Percentiles rank a stretch among this genome's conserved stretches.
These are phyloP conservation scores for Zizania latifolia DNA, from an alignment of 176 grass and related monocot genomes.

Conservation along the genomic window DNA sequence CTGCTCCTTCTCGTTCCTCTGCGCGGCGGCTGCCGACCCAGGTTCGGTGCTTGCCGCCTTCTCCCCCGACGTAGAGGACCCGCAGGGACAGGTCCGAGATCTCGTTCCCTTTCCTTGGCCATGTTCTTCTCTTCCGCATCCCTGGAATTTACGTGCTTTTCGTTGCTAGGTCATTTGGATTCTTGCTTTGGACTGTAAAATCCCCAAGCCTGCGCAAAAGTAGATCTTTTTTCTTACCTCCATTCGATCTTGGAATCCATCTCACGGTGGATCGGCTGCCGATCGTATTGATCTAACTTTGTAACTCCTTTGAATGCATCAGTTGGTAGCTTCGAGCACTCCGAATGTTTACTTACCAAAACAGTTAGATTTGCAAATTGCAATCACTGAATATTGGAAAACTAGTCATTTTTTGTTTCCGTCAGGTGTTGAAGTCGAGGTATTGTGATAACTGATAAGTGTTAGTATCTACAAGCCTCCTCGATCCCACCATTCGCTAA, in stretches of 20 bases:
- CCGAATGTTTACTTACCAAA: background rate
- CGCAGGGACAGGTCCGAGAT: constrained; percentile 46
- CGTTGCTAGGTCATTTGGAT: background rate
- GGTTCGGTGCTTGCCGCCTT: constrained; percentile 55
- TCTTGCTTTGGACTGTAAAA: background rate
- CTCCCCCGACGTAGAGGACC: constrained; percentile 57
- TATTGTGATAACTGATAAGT: constrained; percentile 91
- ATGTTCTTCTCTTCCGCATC: background rate
- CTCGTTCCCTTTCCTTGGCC: background rate
- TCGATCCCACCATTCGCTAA: constrained; percentile 80
- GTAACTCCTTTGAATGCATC: background rate
- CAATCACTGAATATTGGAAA: background rate
- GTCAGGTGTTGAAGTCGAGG: constrained; percentile 59
- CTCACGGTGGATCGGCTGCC: background rate
- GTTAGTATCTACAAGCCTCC: constrained; percentile 71
- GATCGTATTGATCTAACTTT: background rate
- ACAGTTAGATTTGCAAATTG: background rate
- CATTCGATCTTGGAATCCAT: background rate
- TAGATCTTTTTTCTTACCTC: too few species aligned
- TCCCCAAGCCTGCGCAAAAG: background rate
- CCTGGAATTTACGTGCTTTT: background rate
- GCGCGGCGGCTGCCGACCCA: constrained; percentile 50
- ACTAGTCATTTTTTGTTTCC: constrained; percentile 6
- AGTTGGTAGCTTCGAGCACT: background rate
- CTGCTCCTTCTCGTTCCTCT: constrained; percentile 69